These are phyloP conservation scores for Solanum piurae DNA, from an alignment of 257 asterid genomes.

Conservation along the genomic window DNA sequence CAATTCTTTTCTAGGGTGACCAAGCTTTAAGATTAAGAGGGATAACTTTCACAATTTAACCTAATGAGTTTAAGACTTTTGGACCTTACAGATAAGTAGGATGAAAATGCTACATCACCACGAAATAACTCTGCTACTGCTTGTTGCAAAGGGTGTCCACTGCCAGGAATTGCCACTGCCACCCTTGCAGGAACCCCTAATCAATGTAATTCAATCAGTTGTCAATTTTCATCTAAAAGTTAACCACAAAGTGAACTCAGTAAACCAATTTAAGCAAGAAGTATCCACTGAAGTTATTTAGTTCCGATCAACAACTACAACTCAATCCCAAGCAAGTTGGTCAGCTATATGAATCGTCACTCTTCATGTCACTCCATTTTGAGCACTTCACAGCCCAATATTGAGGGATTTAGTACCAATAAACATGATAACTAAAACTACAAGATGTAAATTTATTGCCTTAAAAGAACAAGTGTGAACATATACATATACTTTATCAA, in stretches of 20 bases:
- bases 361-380: not conserved
- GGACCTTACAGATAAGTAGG: constrained; percentile 60
- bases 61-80: not conserved
- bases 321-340: not conserved
- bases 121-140: constrained; percentile 35
- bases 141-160: constrained; percentile 35
- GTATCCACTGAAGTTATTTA: not conserved
- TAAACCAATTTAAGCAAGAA: not conserved
- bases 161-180: constrained; percentile 27
- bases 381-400: not conserved
- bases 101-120: constrained; percentile 32
- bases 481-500: not conserved
- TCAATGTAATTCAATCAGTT: not conserved
- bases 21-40: not conserved
- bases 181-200: constrained; percentile 54
- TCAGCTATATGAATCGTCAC: not conserved
- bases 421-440: not conserved
- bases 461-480: not conserved
- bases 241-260: not conserved
- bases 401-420: not conserved
- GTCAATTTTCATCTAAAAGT: not conserved
- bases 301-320: not conserved
- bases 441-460: not conserved
- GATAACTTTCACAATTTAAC: not conserved
- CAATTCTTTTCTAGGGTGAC: not conserved